Base-by-base conservation (phyloP, 805 yeast species). In the Pichia scutulata region DNA sequence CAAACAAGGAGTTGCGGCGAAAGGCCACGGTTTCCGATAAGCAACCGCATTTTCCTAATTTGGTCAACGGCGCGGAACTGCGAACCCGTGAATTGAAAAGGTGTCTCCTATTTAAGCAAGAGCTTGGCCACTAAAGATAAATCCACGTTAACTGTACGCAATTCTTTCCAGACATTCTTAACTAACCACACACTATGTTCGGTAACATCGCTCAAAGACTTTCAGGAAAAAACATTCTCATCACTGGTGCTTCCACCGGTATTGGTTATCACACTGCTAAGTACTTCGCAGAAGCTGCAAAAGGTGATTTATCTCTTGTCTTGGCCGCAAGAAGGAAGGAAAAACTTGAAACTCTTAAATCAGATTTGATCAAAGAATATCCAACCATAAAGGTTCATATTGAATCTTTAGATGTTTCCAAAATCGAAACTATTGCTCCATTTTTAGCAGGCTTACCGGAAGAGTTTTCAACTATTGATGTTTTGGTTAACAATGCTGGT, bases 211-310 rank as follows among this genome's bases (percentile, higher is more conserved):
- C 90, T 41, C 82, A 83, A 64, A 78, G 97, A 65, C 73, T 92
- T 33, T 81, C 85, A 22, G 85, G 85, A 45, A 90, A 92, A 64
- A 80, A 82, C 19, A 76, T 88, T 30, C 76, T 92, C 41, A 84
- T 92, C 60, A 88, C 98, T n/a, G 98, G 98, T 55, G 98, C 98
- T 8, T 87, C 96, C 24, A 82, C 96, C 16, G 98, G 98, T 50
- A 92, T 92, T 60, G 99, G 98, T 13, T 81, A 80, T 57, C 93
- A 96, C 48, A 89, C 97, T 12, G 98, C 97, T 16, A 68, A 75
- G 44, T 95, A 90, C 64, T 81, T 88, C 57, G 93, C 96, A 41
- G 81, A 73, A 43, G 80, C 80, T 18, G 72, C 77, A 40, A 67
- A 73, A 39, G 81, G 81, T 7, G 58, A 75, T 23, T 57, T 77